A percentile compares a stretch with the other conserved stretches of the same genome.
Evolutionary conservation across 202 grass and related monocot genomes (phyloP).

Genomic region (Carex arenaria): DNA sequence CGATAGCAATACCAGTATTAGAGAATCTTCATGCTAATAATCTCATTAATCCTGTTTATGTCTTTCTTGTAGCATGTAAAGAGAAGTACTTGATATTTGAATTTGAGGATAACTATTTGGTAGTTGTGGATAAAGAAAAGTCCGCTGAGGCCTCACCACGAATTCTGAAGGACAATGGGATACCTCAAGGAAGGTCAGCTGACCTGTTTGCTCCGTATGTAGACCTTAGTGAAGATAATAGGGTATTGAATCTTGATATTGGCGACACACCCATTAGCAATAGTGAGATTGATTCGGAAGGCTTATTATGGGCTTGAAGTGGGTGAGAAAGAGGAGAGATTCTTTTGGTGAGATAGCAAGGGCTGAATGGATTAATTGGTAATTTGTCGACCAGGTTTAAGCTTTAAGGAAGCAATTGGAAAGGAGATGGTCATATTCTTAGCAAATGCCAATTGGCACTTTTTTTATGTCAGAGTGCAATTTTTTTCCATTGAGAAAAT

Average conservation of each 20-base stretch:
- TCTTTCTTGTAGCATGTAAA: slow-evolving; percentile 64
- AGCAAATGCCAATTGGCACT: slow-evolving; percentile 16
- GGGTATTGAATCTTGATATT: slow-evolving; percentile 47
- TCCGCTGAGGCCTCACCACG: slow-evolving; percentile 40
- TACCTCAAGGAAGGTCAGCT: slow-evolving; percentile 68
- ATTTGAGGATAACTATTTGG: slow-evolving; percentile 92
- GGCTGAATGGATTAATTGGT: not conserved
- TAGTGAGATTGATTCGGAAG: slow-evolving; percentile 76
- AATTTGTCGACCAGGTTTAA: not conserved
- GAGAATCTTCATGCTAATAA: slow-evolving; percentile 18
- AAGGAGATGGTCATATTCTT: not conserved
- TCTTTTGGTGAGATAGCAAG: not conserved
- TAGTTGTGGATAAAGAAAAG: slow-evolving; percentile 74
- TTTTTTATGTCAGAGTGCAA: not conserved
- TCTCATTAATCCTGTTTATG: slow-evolving; percentile 72
- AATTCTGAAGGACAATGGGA: slow-evolving; percentile 80
- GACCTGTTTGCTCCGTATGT: slow-evolving; percentile 60
- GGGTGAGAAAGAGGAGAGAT: not conserved
- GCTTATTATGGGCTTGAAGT: slow-evolving; percentile 84
- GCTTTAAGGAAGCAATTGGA: not conserved
- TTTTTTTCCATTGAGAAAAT: slow-evolving; percentile 2
- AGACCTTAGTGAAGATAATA: slow-evolving; percentile 39
- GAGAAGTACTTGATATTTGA: slow-evolving; percentile 96
- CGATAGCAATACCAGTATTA: not conserved
- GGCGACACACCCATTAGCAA: slow-evolving; percentile 77